These are phyloP conservation scores for Pleurotus cornucopiae DNA, from an alignment of 768 basidiomycete species.

Conservation along the genomic window DNA sequence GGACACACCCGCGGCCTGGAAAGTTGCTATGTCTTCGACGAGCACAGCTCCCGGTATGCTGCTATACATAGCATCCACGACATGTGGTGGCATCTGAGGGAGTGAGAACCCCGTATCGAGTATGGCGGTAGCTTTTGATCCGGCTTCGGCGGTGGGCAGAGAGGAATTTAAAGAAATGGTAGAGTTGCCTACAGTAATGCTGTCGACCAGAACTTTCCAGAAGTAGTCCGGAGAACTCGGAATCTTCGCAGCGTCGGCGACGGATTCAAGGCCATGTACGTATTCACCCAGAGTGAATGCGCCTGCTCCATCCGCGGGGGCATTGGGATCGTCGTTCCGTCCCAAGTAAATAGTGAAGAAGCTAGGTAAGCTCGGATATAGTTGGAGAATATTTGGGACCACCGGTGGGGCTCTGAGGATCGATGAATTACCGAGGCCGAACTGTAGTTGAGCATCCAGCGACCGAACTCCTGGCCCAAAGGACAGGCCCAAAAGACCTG, in stretches of 20 bases:
- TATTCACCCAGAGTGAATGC: constrained; percentile 61
- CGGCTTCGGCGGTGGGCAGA: constrained; percentile 38
- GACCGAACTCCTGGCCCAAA: not conserved
- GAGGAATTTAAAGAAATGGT: constrained; percentile 39
- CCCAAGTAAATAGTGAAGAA: constrained; percentile 62
- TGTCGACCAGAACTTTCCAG: constrained; percentile 45
- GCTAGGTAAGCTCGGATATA: constrained; percentile 52
- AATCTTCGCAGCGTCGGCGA: constrained; percentile 48
- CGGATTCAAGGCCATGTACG: constrained; percentile 40
- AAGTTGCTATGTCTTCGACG: constrained; percentile 20
- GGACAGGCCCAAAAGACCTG: not conserved
- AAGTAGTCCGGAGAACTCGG: constrained; percentile 47
- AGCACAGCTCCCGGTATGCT: constrained; percentile 50
- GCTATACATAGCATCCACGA: constrained; percentile 52
- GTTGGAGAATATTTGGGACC: constrained; percentile 55
- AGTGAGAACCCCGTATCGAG: constrained; percentile 70
- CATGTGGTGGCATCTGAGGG: constrained; percentile 54
- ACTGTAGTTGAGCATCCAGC: constrained; percentile 60
- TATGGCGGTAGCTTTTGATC: constrained; percentile 43
- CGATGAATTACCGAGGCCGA: constrained; percentile 33
- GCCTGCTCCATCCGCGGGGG: constrained; percentile 41
- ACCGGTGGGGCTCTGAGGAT: constrained; percentile 48
- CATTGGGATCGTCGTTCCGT: constrained; percentile 48
- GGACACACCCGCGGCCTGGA: constrained; percentile 32
- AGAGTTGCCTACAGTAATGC: constrained; percentile 57